A percentile compares a stretch with the other conserved stretches of the same genome.
phyloP scores from a whole-genome alignment of 805 yeast species.

The Wilhelminamyces savonicus region DNA sequence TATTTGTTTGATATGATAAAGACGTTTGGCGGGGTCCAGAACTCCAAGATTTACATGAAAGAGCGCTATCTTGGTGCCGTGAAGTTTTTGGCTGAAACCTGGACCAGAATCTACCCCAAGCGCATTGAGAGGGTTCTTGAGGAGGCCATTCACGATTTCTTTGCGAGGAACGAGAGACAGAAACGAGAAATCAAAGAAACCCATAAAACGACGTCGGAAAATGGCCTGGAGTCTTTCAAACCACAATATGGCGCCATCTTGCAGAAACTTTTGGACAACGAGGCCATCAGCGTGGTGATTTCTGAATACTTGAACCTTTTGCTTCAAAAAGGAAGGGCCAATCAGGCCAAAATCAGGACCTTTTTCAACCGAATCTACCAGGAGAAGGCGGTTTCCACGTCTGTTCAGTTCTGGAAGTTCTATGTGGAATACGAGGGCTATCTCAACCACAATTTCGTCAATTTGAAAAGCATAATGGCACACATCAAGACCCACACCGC shows the following conservation, averaged over 20 bases:
- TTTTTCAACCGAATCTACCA: constrained; percentile 23
- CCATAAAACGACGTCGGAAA: constrained; percentile 1
- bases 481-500: constrained; percentile 39
- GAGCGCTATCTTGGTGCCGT: constrained; percentile 12
- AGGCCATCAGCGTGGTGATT: constrained; percentile 32
- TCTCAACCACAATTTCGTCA: constrained; percentile 34
- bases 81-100: constrained; percentile 5
- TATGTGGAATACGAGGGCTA: constrained; percentile 48
- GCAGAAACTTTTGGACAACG: constrained; percentile 31
- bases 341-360: constrained; percentile 9
- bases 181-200: constrained; percentile 2
- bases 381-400: constrained; percentile 27
- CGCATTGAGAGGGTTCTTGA: too few relatives aligned
- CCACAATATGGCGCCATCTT: constrained; percentile 15
- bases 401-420: constrained; percentile 50
- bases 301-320: constrained; percentile 24
- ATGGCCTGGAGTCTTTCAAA: constrained; percentile 1
- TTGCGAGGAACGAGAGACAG: constrained; percentile 12
- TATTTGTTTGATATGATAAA: constrained; percentile 20
- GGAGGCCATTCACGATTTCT: constrained; percentile 10
- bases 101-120: constrained; percentile 6
- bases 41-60: constrained; percentile 7
- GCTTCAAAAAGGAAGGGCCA: too few relatives aligned
- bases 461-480: constrained; percentile 39
- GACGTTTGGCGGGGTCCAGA: constrained; percentile 14